A percentile compares a stretch with the other conserved stretches of the same genome.
Evolutionary conservation across 2,329 filamentous ascomycete species (phyloP).

Genomic region (Aspergillus arachidicola): DNA sequence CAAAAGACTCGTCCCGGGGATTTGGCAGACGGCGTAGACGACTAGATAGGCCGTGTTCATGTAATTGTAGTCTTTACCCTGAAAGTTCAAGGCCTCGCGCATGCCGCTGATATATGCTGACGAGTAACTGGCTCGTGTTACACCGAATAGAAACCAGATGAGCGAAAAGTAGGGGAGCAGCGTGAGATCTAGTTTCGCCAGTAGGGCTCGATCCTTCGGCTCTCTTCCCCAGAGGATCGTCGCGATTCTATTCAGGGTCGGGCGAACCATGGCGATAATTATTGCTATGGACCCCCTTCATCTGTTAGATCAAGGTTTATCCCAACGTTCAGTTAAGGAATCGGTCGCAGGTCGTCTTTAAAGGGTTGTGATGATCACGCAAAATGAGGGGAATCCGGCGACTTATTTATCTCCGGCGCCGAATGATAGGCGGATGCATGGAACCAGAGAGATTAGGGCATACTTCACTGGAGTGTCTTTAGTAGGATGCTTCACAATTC

Average conservation of each 20-base stretch:
- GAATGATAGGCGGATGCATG: neutral
- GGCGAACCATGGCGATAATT: neutral
- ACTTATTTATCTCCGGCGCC: neutral
- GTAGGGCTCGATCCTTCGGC: neutral
- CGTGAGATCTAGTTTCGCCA: conserved; percentile 37
- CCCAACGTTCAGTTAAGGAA: neutral
- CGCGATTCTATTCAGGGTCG: neutral
- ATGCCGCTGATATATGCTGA: conserved; percentile 49
- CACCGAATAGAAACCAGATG: conserved; percentile 53
- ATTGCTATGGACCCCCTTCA: neutral
- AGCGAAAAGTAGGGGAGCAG: conserved; percentile 50
- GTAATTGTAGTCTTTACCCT: conserved; percentile 46
- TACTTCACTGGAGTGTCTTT: neutral
- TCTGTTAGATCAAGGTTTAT: neutral
- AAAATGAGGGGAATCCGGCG: conserved; percentile 1
- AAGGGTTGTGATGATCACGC: neutral
- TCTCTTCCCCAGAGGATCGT: neutral
- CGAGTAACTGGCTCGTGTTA: conserved; percentile 48
- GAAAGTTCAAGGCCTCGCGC: conserved; percentile 41
- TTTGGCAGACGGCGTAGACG: conserved; percentile 49
- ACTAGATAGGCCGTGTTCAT: conserved; percentile 43
- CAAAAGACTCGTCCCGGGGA: conserved; percentile 47
- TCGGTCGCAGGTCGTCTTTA: neutral
- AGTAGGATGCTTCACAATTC: too few species aligned
- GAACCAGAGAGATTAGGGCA: neutral